Evolutionary conservation across 257 asterid genomes (phyloP).

Genomic region (Nemophila menziesii): DNA sequence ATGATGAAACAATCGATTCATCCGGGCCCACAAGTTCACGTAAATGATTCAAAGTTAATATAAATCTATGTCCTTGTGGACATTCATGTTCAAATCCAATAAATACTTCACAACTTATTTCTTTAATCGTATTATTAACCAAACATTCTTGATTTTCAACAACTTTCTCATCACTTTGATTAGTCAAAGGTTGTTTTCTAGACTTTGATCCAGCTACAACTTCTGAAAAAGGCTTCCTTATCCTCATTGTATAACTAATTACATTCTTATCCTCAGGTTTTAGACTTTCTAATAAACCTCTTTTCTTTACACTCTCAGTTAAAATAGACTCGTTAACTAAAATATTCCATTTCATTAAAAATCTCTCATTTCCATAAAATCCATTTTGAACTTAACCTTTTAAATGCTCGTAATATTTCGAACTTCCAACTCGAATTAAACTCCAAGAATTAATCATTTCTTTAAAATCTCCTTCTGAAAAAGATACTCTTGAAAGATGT

Average conservation of each 20-base stretch:
- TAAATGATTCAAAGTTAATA: conserved; percentile 60
- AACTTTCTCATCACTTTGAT: conserved; percentile 30
- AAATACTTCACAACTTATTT: conserved; percentile 29
- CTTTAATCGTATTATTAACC: conserved; percentile 22
- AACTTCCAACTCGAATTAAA: conserved; percentile 77
- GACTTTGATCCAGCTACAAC: conserved; percentile 83
- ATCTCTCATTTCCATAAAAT: conserved; percentile 59
- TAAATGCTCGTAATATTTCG: conserved; percentile 66
- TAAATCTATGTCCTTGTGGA: conserved; percentile 87
- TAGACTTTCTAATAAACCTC: conserved; percentile 26
- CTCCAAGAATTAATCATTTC: conserved; percentile 63
- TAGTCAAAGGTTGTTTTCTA: conserved; percentile 36
- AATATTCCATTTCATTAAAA: conserved; percentile 62
- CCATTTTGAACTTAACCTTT: conserved; percentile 94
- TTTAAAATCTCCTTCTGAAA: conserved; percentile 35
- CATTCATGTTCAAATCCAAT: conserved; percentile 93
- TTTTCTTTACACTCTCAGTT: conserved; percentile 23
- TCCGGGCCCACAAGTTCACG: conserved; percentile 46
- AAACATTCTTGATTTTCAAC: conserved; percentile 18
- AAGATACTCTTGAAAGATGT: conserved; percentile 54
- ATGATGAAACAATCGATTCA: conserved; percentile 29
- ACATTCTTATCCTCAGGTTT: conserved; percentile 27
- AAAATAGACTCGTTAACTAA: conserved; percentile 29
- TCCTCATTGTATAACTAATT: conserved; percentile 45
- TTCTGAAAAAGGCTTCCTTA: conserved; percentile 85